Percentiles rank a stretch among this genome's conserved stretches.
phyloP scores from a whole-genome alignment of 2,329 filamentous ascomycete genomes.

The Aspergillus costaricaensis region DNA sequence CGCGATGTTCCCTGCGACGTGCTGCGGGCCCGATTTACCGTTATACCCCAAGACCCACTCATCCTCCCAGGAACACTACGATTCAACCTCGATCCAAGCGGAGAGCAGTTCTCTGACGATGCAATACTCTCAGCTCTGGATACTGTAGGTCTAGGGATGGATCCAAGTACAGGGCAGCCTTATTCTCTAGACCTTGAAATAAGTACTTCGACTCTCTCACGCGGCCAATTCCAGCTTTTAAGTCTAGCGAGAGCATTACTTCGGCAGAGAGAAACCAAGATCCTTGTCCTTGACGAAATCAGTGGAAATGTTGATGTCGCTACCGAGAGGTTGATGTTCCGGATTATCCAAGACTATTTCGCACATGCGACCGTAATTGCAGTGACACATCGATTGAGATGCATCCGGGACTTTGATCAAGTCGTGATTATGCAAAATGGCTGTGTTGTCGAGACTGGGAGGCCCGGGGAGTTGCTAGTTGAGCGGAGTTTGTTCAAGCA shows the following conservation, averaged over 20 bases:
- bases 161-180: neutral
- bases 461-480: neutral
- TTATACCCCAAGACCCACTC: neutral
- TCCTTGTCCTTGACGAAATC: neutral
- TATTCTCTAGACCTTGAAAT: neutral
- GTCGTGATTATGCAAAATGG: neutral
- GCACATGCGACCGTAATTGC: neutral
- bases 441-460: neutral
- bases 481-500: too few relatives aligned
- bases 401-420: neutral
- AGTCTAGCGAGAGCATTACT: neutral
- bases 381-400: neutral
- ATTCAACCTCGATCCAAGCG: neutral
- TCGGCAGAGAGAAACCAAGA: too few relatives aligned
- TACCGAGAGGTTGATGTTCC: neutral
- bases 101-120: neutral
- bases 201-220: neutral
- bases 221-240: neutral
- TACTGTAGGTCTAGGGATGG: neutral
- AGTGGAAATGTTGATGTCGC: neutral
- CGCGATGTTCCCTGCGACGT: neutral
- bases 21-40: neutral
- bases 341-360: neutral
- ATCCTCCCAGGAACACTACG: neutral
- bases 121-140: neutral